Evolutionary conservation across 2,329 filamentous ascomycete genomes (phyloP).

Genomic region (Ceratocystis alfenasii): DNA sequence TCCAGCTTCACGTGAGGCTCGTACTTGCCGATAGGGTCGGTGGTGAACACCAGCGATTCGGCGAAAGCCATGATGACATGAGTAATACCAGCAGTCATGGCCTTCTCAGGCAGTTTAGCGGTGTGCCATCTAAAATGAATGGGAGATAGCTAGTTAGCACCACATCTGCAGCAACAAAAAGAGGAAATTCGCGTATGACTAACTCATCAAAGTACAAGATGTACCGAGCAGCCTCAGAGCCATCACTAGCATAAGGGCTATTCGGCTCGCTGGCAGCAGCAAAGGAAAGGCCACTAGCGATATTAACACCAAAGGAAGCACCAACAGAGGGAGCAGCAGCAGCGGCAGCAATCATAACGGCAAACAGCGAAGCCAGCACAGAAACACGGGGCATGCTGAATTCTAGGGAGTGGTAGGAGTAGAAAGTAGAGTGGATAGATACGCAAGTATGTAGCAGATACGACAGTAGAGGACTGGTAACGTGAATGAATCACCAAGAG

Average conservation of each 20-base stretch:
- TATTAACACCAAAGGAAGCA: background rate
- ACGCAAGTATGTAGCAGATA: background rate
- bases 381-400: background rate
- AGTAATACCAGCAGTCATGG: constrained; percentile 29
- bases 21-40: constrained; percentile 30
- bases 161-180: too few species aligned
- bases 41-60: constrained; percentile 43
- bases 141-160: too few species aligned
- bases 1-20: constrained; percentile 43
- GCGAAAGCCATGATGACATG: constrained; percentile 33
- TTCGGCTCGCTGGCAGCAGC: background rate
- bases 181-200: background rate
- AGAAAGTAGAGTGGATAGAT: background rate
- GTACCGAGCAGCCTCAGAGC: background rate
- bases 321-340: background rate
- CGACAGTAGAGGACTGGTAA: background rate
- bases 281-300: background rate
- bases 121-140: background rate
- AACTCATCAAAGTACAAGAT: background rate
- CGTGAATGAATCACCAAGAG: background rate
- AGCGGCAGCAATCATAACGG: background rate
- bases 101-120: background rate
- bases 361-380: background rate
- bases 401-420: background rate
- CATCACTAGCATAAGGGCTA: background rate